Evolutionary conservation across 2,329 filamentous ascomycete species (phyloP), one percentile per base, ranked within the genome.

Genomic region (Verticillium alfalfae): DNA sequence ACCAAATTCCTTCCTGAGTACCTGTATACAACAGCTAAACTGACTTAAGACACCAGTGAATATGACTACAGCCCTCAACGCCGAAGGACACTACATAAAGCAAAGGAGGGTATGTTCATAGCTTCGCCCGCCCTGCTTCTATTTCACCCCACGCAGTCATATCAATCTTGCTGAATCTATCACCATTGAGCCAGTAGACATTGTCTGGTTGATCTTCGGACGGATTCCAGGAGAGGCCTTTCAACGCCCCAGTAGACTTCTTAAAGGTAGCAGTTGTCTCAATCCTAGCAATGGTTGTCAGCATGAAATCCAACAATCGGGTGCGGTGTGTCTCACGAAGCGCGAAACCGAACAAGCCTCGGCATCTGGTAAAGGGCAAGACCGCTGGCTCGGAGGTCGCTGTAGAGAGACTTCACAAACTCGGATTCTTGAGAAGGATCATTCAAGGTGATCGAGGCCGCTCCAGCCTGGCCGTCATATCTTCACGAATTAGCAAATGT

Each of bases 151-250:
- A 58, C 2, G 56, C 56, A 5, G 56, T 31, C 3, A 22, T 58
- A n/a, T 58, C 56, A 6, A 58, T 58, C 36, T 41, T 41, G 18
- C 56, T 58, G 18, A 58, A 58, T 12, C n/a, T 36, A 31, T 58
- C 56, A 13, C 56, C 56, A n/a, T 58, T 58, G 5, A 58, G 56
- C 56, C 56, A 58, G 22, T 58, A 58, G 12, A 58, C 37, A 16
- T 18, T 31, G 18, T 58, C 56, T 9, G 56, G 6, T 31, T 39
- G 16, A n/a, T 41, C 38, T n/a, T 41, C 16, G 5, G 56, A 41
- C 4, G 56, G 56, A 22, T 58, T 34, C 56, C 56, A 58, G 15
- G 56, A 22, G 16, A 58, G 56, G 4, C 38, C 34, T 22, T 58
- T 58, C 37, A 58, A 12, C 4, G 22, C 56, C 6, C 56, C 56